Percentiles rank a stretch among this genome's conserved stretches.
Conservation (phyloP, 108 stramenopile genomes). For the Nitzschia putrida region DNA sequence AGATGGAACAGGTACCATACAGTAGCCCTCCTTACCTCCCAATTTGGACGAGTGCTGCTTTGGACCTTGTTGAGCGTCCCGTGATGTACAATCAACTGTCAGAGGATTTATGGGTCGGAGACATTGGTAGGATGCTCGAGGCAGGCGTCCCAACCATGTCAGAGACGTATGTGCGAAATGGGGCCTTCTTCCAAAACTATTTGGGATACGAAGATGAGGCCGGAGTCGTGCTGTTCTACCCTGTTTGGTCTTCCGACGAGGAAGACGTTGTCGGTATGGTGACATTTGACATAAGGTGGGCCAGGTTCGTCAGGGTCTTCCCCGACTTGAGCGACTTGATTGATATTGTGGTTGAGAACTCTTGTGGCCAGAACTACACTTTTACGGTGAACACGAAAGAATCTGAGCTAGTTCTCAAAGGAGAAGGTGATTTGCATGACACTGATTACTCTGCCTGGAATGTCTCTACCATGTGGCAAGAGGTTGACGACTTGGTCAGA, state of each 20-base stretch:
- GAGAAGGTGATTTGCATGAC: slow-evolving; percentile 62
- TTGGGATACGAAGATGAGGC: not conserved
- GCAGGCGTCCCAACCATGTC: not conserved
- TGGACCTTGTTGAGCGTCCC: slow-evolving; percentile 1
- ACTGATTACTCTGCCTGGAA: slow-evolving; percentile 24
- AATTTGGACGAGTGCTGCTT: slow-evolving; percentile 4
- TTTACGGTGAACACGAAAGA: slow-evolving; percentile 40
- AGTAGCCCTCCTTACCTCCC: slow-evolving; percentile 2
- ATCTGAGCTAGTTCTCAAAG: slow-evolving; percentile 38
- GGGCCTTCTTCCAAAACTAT: not conserved
- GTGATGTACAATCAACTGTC: slow-evolving; percentile 12
- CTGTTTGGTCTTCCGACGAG: not conserved
- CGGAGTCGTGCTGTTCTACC: slow-evolving; percentile 1
- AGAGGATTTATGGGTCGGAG: not conserved
- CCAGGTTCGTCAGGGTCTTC: not conserved
- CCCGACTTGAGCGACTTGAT: not conserved
- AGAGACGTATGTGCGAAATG: not conserved
- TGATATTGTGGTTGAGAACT: slow-evolving; percentile 44
- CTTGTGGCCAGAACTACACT: slow-evolving; percentile 43
- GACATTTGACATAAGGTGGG: slow-evolving; percentile 4
- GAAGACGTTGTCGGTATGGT: slow-evolving; percentile 6
- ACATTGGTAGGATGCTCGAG: not conserved
- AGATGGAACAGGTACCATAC: slow-evolving; percentile 1
- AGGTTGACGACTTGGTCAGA: not conserved
- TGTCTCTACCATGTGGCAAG: not conserved